These are phyloP conservation scores for Suillus spraguei DNA, from an alignment of 768 basidiomycete species.

Conservation along the genomic window DNA sequence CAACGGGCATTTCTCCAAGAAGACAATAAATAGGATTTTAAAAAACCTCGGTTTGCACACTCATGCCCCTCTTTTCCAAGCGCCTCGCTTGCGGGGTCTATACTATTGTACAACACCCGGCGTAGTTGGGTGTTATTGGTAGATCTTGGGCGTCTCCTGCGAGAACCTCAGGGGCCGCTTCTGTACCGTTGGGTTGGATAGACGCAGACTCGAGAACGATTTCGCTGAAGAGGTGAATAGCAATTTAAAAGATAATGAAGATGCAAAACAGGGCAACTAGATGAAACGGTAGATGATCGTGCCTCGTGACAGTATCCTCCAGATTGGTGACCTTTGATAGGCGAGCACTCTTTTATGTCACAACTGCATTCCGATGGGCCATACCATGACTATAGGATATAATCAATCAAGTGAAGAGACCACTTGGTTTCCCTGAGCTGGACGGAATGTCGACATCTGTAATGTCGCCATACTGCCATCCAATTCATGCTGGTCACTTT, in stretches of 20 bases:
- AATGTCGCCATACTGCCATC: too few species aligned
- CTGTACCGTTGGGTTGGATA: slow-evolving; percentile 1
- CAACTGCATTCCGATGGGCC: neutral
- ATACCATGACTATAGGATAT: neutral
- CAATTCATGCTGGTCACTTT: neutral
- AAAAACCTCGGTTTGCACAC: too few species aligned
- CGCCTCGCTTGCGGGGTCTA: too few species aligned
- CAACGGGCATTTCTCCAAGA: too few species aligned
- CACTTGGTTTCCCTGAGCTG: neutral
- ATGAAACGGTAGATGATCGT: neutral
- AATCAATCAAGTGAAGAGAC: neutral
- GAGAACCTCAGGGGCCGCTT: slow-evolving; percentile 10
- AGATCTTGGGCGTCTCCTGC: slow-evolving; percentile 9
- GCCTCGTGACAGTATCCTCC: neutral
- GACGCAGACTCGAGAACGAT: slow-evolving; percentile 4
- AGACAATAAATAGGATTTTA: too few species aligned
- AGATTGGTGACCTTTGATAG: neutral
- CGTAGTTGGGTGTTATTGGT: slow-evolving; percentile 25
- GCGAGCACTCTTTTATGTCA: neutral
- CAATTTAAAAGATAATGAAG: neutral
- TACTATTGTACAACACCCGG: neutral
- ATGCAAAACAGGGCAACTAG: neutral
- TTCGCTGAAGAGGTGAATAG: neutral
- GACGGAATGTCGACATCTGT: neutral
- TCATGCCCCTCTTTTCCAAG: too few species aligned